Percentiles rank a stretch among this genome's conserved stretches.
Evolutionary conservation across 768 basidiomycete genomes (phyloP).

Genomic region (Boletus sp.): DNA sequence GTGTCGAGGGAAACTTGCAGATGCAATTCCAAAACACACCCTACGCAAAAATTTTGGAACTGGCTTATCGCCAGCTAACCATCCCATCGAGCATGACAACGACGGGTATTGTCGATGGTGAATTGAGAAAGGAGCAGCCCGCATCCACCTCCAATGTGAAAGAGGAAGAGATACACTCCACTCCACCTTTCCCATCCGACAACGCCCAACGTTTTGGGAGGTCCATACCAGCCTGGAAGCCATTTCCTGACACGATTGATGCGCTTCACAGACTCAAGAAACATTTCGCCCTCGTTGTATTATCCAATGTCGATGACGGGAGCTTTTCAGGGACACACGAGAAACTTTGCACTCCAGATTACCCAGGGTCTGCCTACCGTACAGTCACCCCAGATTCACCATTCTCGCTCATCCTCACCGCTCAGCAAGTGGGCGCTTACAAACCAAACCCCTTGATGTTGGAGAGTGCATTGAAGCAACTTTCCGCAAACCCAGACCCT

Average conservation of each 20-base stretch:
- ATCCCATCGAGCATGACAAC: slow-evolving; percentile 36
- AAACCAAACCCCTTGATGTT: slow-evolving; percentile 56
- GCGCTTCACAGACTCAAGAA: slow-evolving; percentile 60
- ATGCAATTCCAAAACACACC: slow-evolving; percentile 54
- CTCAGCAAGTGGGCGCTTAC: slow-evolving; percentile 71
- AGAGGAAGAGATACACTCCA: background rate
- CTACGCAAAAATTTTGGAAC: slow-evolving; percentile 60
- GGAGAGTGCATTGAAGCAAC: slow-evolving; percentile 29
- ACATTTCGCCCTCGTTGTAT: slow-evolving; percentile 66
- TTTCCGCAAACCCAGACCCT: slow-evolving; percentile 20
- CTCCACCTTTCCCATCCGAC: background rate
- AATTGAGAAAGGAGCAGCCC: slow-evolving; percentile 19
- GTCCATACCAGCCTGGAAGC: slow-evolving; percentile 60
- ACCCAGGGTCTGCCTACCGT: slow-evolving; percentile 35
- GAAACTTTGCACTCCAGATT: slow-evolving; percentile 36
- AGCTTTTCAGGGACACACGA: slow-evolving; percentile 63
- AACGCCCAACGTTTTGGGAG: slow-evolving; percentile 53
- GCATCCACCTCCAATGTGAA: slow-evolving; percentile 3
- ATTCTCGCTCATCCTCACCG: slow-evolving; percentile 67
- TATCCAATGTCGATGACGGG: slow-evolving; percentile 71
- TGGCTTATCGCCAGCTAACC: slow-evolving; percentile 33
- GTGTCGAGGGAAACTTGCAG: slow-evolving; percentile 58
- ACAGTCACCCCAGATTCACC: slow-evolving; percentile 47
- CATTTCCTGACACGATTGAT: slow-evolving; percentile 63
- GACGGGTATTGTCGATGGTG: slow-evolving; percentile 29